A percentile compares a stretch with the other conserved stretches of the same genome.
Conservation (phyloP, 176 grass and related monocot genomes). For the Bothriochloa decipiens region DNA sequence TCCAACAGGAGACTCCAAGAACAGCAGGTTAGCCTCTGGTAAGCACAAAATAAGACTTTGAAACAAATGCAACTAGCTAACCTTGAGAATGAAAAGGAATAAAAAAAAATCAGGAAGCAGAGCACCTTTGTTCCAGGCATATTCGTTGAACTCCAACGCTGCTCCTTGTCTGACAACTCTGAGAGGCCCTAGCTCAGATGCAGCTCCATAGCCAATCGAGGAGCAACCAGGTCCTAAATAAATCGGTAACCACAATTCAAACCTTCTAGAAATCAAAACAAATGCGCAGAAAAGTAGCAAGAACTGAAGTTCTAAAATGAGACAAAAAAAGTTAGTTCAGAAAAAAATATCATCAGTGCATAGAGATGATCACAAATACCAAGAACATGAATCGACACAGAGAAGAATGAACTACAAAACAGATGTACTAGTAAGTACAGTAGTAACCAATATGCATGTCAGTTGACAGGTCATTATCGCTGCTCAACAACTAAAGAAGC, state of each 20-base stretch:
- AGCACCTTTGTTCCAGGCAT: conserved; percentile 86
- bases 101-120: neutral
- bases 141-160: conserved; percentile 67
- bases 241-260: neutral
- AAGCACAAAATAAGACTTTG: neutral
- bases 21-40: conserved; percentile 85
- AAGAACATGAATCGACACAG: too few relatives aligned
- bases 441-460: neutral
- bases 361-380: neutral
- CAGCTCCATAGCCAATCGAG: conserved; percentile 83
- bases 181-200: conserved; percentile 72
- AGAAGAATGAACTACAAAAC: neutral
- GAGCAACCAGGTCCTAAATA: conserved; percentile 82
- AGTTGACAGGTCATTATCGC: neutral
- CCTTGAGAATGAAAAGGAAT: neutral
- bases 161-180: conserved; percentile 57
- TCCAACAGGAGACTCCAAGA: conserved; percentile 79
- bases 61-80: neutral
- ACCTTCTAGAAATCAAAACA: neutral
- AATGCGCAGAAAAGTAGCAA: neutral
- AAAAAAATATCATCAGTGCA: neutral
- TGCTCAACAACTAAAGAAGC: conserved; percentile 13
- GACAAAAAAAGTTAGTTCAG: neutral
- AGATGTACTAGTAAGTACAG: neutral
- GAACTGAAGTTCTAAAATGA: neutral